Evolutionary conservation across 352 stramenopile genomes (phyloP).

Genomic region (Pythium aquatile): DNA sequence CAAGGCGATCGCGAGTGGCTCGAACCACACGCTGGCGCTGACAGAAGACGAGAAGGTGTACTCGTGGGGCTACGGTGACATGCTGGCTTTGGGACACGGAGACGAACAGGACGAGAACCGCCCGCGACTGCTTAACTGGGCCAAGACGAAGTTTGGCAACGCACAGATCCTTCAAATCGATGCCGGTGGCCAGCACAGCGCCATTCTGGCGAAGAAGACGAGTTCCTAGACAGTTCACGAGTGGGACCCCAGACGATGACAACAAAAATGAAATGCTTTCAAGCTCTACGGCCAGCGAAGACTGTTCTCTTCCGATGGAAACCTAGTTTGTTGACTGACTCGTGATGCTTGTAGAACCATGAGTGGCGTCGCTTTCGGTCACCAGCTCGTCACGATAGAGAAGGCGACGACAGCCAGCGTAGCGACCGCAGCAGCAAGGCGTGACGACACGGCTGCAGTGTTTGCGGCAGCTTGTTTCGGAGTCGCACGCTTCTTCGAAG

Average conservation of each 20-base stretch:
- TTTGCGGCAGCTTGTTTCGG: neutral
- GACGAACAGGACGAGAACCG: constrained; percentile 77
- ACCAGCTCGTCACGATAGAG: neutral
- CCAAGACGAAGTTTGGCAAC: constrained; percentile 64
- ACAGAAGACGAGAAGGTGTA: constrained; percentile 77
- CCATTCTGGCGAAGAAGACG: constrained; percentile 47
- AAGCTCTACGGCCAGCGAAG: neutral
- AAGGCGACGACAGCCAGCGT: neutral
- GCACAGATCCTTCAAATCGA: constrained; percentile 73
- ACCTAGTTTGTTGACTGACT: neutral
- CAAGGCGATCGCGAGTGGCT: constrained; percentile 65
- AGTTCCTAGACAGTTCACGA: neutral
- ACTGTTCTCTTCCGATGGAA: constrained; percentile 4
- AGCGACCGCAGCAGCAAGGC: neutral
- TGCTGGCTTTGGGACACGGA: constrained; percentile 88
- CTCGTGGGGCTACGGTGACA: constrained; percentile 93
- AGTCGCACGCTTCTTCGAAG: neutral
- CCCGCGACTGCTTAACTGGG: constrained; percentile 63
- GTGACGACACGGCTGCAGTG: neutral
- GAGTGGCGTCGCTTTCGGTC: neutral
- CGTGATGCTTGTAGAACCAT: neutral
- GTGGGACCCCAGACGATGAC: neutral
- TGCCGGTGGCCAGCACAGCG: constrained; percentile 87
- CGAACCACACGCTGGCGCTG: constrained; percentile 86
- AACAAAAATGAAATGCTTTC: neutral